Conservation (phyloP, 1,284 basidiomycete species). For the Mycosarcoma maydis region DNA sequence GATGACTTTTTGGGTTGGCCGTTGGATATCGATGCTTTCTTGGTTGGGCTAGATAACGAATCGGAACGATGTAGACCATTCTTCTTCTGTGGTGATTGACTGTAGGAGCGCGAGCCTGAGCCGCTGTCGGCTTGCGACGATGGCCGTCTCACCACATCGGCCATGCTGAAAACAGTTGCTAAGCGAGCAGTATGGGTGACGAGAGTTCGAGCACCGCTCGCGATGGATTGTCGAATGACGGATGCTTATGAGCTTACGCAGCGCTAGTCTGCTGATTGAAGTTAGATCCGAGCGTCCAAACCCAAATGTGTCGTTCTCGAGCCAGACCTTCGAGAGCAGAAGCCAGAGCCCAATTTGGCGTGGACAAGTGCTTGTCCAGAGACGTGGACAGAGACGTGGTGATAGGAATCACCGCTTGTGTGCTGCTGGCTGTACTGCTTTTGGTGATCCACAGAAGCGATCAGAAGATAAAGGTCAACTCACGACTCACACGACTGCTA, state of each 20-base stretch:
- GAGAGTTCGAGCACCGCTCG: background rate
- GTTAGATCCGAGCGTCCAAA: background rate
- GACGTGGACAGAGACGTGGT: too few species aligned
- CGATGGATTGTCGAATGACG: too few species aligned
- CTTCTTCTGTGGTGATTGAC: conserved; percentile 44
- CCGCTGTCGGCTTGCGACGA: conserved; percentile 25
- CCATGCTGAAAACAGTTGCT: conserved; percentile 16
- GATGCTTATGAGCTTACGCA: background rate
- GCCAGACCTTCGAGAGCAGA: background rate
- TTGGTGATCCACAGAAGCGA: too few species aligned
- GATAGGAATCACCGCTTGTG: too few species aligned
- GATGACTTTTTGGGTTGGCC: conserved; percentile 13
- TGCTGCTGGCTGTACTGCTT: too few species aligned
- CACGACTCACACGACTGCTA: too few species aligned
- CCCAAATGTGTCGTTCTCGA: background rate
- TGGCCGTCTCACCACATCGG: conserved; percentile 37
- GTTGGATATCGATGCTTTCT: conserved; percentile 10
- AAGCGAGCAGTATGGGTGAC: background rate
- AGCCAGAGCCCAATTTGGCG: too few species aligned
- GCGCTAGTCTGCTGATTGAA: too few species aligned
- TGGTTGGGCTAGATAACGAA: conserved; percentile 23
- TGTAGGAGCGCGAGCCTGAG: conserved; percentile 30
- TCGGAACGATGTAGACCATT: conserved; percentile 26
- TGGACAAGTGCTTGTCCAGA: too few species aligned
- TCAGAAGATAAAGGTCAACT: too few species aligned